Conservation (phyloP, 1,284 basidiomycete genomes). For the Ganoderma lucidum region DNA sequence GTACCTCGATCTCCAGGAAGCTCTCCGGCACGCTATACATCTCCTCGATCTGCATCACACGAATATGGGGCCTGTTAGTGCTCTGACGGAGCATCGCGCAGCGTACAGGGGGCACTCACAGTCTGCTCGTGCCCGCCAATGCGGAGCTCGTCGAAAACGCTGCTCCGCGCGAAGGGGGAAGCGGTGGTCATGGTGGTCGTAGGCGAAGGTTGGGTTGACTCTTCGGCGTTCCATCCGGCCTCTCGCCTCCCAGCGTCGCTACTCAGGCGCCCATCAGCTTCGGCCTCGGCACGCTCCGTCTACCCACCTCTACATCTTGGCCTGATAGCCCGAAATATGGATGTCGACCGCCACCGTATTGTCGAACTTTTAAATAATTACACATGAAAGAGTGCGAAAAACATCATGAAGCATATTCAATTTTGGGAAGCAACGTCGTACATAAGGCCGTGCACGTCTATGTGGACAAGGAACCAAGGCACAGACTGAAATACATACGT, state of each 20-base stretch:
- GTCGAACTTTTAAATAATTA: not conserved
- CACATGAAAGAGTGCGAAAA: not conserved
- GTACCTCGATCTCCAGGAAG: constrained; percentile 97
- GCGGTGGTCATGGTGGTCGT: constrained; percentile 61
- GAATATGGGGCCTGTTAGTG: constrained; percentile 2
- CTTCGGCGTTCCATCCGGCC: constrained; percentile 7
- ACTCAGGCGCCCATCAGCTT: constrained; percentile 11
- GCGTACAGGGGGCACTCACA: constrained; percentile 54
- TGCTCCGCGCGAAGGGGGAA: constrained; percentile 83
- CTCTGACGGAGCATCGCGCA: constrained; percentile 1
- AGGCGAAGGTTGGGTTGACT: constrained; percentile 16
- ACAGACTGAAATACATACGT: not conserved
- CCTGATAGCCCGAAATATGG: too few relatives aligned
- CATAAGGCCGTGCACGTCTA: not conserved
- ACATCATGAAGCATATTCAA: not conserved
- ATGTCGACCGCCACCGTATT: not conserved
- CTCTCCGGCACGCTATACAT: constrained; percentile 98
- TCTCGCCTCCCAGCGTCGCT: constrained; percentile 13
- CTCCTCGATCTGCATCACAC: constrained; percentile 83
- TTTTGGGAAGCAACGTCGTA: not conserved
- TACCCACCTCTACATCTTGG: not conserved
- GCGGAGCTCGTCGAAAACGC: constrained; percentile 77
- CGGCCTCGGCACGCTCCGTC: not conserved
- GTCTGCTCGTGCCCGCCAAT: constrained; percentile 81
- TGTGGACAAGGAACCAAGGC: not conserved